Percentiles rank a stretch among this genome's conserved stretches.
phyloP scores from a whole-genome alignment of 306 rosid species.

The Dicorynia guianensis region DNA sequence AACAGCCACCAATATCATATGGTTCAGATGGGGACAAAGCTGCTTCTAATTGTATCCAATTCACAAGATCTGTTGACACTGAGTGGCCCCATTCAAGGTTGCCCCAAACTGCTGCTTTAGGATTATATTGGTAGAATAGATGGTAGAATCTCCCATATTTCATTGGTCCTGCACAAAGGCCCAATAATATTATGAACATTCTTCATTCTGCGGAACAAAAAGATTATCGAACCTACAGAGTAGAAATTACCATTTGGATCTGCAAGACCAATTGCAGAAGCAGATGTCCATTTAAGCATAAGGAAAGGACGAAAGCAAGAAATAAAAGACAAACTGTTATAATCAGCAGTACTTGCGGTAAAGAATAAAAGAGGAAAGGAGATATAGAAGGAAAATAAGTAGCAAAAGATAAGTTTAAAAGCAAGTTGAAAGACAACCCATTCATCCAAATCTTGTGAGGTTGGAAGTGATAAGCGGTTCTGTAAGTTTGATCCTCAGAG shows the following conservation, averaged over 20 bases:
- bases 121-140: constrained; percentile 48
- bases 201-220: no score
- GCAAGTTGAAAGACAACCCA: constrained; percentile 39
- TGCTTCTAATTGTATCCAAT: constrained; percentile 42
- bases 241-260: constrained; percentile 61
- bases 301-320: constrained; percentile 23
- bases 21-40: constrained; percentile 37
- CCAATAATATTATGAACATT: no score
- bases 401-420: not conserved
- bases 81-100: constrained; percentile 51
- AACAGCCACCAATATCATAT: constrained; percentile 44
- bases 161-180: constrained; percentile 45
- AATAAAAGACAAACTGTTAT: constrained; percentile 14
- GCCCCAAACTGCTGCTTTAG: constrained; percentile 40
- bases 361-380: not conserved
- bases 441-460: constrained; percentile 66
- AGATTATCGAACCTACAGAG: not conserved
- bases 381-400: not conserved
- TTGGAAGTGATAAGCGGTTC: constrained; percentile 64
- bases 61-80: constrained; percentile 45
- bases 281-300: constrained; percentile 33
- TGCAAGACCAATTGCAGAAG: not conserved
- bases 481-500: constrained; percentile 47
- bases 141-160: constrained; percentile 48
- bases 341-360: not conserved